A percentile compares a stretch with the other conserved stretches of the same genome.
phyloP scores from a whole-genome alignment of 225 moss, liverwort and hornwort genomes.

The Pseudoscleropodium purum region DNA sequence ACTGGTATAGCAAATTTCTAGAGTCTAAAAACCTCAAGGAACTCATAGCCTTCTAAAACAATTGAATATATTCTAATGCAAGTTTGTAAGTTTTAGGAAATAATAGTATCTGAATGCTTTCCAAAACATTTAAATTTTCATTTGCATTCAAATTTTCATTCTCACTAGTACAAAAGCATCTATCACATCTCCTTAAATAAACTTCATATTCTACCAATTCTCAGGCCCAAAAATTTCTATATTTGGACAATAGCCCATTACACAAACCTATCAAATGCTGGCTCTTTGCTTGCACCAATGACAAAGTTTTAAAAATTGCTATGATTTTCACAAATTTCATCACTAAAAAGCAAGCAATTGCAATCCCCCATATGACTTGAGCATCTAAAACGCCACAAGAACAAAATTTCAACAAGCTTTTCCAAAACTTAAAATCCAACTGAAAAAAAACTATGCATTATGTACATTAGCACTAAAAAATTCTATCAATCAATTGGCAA shows the following conservation, averaged over 20 bases:
- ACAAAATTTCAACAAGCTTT: too few species aligned
- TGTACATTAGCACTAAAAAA: fast-evolving
- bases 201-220: neutral
- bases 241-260: neutral
- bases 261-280: neutral
- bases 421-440: too few species aligned
- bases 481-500: neutral
- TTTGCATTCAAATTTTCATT: neutral
- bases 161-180: neutral
- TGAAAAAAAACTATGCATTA: neutral
- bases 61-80: too few species aligned
- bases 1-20: too few species aligned
- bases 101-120: neutral
- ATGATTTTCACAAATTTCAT: neutral
- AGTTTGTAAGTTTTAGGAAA: too few species aligned
- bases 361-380: neutral
- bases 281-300: neutral
- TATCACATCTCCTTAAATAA: too few species aligned
- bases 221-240: neutral
- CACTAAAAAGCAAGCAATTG: neutral
- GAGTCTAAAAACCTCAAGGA: too few species aligned
- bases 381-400: fast-evolving
- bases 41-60: too few species aligned
- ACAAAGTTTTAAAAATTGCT: neutral
- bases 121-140: neutral